Conservation (phyloP, 2,329 filamentous ascomycete genomes). For the Fusarium albidum region DNA sequence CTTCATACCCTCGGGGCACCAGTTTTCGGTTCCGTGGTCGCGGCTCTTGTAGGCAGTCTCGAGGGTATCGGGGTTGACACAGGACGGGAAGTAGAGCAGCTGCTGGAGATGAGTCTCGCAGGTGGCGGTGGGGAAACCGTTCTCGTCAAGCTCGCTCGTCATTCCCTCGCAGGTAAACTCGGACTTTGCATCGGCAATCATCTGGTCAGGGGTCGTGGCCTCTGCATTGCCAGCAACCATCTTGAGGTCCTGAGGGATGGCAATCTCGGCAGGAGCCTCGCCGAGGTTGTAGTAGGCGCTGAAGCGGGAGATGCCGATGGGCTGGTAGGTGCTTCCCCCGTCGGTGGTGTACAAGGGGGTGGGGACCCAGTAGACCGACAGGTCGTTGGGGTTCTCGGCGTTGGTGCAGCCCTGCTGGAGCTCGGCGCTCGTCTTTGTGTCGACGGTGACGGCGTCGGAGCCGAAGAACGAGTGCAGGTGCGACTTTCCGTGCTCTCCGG, state of each 20-base stretch:
- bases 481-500: constrained; percentile 42
- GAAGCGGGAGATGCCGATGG: constrained; percentile 49
- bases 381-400: constrained; percentile 56
- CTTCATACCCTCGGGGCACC: constrained; percentile 54
- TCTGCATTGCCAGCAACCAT: constrained; percentile 51
- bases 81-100: constrained; percentile 37
- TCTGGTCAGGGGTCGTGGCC: constrained; percentile 22
- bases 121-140: constrained; percentile 30
- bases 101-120: constrained; percentile 31
- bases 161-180: constrained; percentile 46
- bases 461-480: constrained; percentile 49
- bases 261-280: constrained; percentile 48
- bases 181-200: constrained; percentile 42
- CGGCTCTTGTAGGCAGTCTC: constrained; percentile 33
- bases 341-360: constrained; percentile 49
- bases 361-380: constrained; percentile 56
- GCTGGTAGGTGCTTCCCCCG: constrained; percentile 42
- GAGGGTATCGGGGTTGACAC: constrained; percentile 35
- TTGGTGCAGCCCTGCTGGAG: constrained; percentile 55
- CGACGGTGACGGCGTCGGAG: constrained; percentile 42
- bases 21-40: constrained; percentile 36
- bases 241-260: constrained; percentile 53
- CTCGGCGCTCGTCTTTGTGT: constrained; percentile 40
- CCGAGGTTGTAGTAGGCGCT: constrained; percentile 55
- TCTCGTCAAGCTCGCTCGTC: constrained; percentile 35